Evolutionary conservation across 169 alveolate genomes (phyloP).

Genomic region (Plasmodium ovale): DNA sequence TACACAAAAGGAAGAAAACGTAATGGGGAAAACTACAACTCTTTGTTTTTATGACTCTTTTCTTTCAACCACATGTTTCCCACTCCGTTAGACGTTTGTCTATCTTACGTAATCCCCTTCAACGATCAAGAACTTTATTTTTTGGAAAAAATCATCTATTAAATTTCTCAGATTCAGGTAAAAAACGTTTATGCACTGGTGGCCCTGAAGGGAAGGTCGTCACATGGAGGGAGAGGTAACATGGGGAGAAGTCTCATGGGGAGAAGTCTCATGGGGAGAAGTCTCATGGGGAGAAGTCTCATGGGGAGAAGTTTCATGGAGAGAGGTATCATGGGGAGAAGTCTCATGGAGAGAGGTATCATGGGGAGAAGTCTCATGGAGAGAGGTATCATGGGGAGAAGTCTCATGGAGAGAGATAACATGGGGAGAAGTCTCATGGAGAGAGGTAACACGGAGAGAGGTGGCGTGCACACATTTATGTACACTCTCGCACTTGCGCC

Average conservation of each 20-base stretch:
- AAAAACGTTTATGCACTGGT: conserved; percentile 37
- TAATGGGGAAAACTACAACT: background rate
- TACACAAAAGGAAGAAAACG: background rate
- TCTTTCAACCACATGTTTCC: background rate
- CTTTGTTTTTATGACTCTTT: background rate
- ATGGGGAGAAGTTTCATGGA: no score
- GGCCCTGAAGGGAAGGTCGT: conserved; percentile 16
- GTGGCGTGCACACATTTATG: background rate
- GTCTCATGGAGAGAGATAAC: no score
- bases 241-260: no score
- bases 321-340: no score
- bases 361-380: no score
- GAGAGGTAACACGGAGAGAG: no score
- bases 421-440: no score
- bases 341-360: no score
- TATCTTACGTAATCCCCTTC: conserved; percentile 48
- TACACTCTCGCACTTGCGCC: background rate
- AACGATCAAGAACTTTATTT: conserved; percentile 29
- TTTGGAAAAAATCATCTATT: conserved; percentile 46
- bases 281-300: no score
- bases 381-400: no score
- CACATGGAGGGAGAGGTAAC: no score
- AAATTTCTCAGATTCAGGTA: conserved; percentile 40
- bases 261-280: no score
- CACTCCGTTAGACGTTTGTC: background rate